Evolutionary conservation across 106 monocot genomes (phyloP), one percentile per base, ranked within the genome.

Genomic region (Cymbidium sinense): DNA sequence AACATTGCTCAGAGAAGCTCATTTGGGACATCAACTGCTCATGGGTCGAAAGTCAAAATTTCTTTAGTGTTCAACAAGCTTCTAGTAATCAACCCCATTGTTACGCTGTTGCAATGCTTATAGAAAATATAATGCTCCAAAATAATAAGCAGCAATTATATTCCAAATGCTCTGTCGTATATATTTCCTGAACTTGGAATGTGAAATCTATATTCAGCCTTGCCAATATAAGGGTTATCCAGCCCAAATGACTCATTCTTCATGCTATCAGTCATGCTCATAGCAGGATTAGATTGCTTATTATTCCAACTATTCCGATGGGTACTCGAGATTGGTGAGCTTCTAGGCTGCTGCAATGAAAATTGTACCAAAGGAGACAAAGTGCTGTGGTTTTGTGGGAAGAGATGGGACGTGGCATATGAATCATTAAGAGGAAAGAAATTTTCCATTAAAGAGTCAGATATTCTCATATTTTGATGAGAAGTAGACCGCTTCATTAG

Each of bases 221-320:
- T 91, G 29, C 82, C 82, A 70, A 79, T 74, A 84, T 83, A 82
- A 64, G 77, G 82, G 36, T 93, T 84, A 80, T 47, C 74, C 11
- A 83, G 77, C 11, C 88, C 88, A 50, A 84, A 79, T 35, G 85
- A 79, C 19, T 89, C 88, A 78, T 73, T 87, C 82, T 86, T 85
- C 31, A 86, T 51, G 31, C 81, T 75, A 15, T 95, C 90, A 78
- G 64, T 18, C 36, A 84, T 43, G 47, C 84, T 78, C 43, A 80
- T 79, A 35, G 73, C 82, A 70, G 70, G 82, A 19, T 74, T 79
- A 41, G 51, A 75, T 30, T 83, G 83, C 31, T 78, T 27, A 82
- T 83, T 84, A 84, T 78, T 89, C 91, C 88, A 94, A 58, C 83
- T 83, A 83, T 84, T 82, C 94, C 91, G 92, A 43, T 89, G 93